Evolutionary conservation across 2,329 filamentous ascomycete species (phyloP).

Genomic region (Phoma sp.): DNA sequence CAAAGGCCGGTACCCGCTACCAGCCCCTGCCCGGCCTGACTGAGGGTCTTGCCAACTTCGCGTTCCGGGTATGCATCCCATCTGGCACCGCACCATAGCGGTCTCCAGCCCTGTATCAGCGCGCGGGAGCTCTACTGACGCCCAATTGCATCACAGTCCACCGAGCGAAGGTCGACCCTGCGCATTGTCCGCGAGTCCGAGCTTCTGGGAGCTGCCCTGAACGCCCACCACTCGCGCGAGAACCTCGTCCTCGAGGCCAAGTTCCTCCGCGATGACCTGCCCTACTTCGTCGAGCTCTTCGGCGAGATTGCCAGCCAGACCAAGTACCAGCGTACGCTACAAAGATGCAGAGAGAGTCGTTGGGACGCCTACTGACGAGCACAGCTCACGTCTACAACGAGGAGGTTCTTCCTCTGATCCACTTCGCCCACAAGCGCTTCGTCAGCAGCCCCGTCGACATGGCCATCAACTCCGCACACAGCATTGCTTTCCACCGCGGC

Average conservation of each 20-base stretch:
- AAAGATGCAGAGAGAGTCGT: background rate
- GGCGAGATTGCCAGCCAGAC: slow-evolving; percentile 89
- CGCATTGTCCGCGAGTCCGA: slow-evolving; percentile 95
- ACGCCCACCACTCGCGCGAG: slow-evolving; percentile 88
- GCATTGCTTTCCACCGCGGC: slow-evolving; percentile 88
- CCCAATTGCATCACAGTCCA: slow-evolving; percentile 65
- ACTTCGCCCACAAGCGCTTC: slow-evolving; percentile 76
- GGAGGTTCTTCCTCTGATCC: slow-evolving; percentile 78
- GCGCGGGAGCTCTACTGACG: slow-evolving; percentile 10
- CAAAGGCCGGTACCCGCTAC: slow-evolving; percentile 93
- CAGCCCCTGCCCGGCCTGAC: slow-evolving; percentile 88
- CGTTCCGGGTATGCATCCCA: slow-evolving; percentile 78
- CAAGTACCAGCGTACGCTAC: slow-evolving; percentile 72
- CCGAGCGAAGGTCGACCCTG: slow-evolving; percentile 83
- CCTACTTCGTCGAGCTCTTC: slow-evolving; percentile 95
- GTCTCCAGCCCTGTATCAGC: background rate
- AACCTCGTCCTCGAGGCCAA: slow-evolving; percentile 90
- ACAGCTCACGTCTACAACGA: slow-evolving; percentile 89
- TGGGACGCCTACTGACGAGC: slow-evolving; percentile 8
- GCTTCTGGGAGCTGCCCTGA: slow-evolving; percentile 89
- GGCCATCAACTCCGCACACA: slow-evolving; percentile 85
- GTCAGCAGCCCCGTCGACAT: slow-evolving; percentile 68
- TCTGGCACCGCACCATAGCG: background rate
- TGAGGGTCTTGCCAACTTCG: slow-evolving; percentile 90
- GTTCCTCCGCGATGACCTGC: slow-evolving; percentile 93